Evolutionary conservation across 371 early-diverging fungal species (phyloP), one percentile per base, ranked within the genome.

Genomic region (Coemansia linderi): DNA sequence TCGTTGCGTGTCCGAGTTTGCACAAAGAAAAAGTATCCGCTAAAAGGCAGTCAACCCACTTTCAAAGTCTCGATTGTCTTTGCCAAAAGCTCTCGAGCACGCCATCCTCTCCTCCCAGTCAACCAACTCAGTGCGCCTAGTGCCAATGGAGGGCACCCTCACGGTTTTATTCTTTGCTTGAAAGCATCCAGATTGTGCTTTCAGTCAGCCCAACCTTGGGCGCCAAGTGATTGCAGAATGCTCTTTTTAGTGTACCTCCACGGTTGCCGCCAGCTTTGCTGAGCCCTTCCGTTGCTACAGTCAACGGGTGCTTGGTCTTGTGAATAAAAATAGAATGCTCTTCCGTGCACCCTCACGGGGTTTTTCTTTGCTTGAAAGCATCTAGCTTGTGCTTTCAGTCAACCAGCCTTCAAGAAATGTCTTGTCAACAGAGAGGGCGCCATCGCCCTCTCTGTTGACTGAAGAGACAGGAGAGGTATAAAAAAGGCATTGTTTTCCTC

Each of bases 81-180:
- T 33, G 33, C 5, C 5, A 33, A 33, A 33, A 33, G 33, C 33
- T 5, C 33, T 33, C 1, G 33, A 33, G 33, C 33, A 50, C 27
- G 27, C 50, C 50, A 50, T 50, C 50, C 50, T 7, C 50, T 33
- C 27, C 27, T 50, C 50, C 12, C 50, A 50, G 50, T 50, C 50
- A 50, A 50, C 1, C 50, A 4, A 13, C 27, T 12, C 9, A 24
- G 19, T 4, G 50, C 50, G 24, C 50, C 50, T 4, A 22, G 9
- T 22, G 22, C 22, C 22, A 22, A 22, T 22, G 22, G 22, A 22
- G 50, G 9, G 27, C 10, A 50, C 50, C 50, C 27, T 13, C 22
- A 22, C 50, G 50, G 50, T 22, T 50, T 4, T 27, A 1, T 13
- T 13, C 3, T 24, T 8, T n/a, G n/a, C 27, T 50, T 5, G 13